phyloP scores from a whole-genome alignment of 2,329 filamentous ascomycete genomes.

The Lachnellula willkommii region DNA sequence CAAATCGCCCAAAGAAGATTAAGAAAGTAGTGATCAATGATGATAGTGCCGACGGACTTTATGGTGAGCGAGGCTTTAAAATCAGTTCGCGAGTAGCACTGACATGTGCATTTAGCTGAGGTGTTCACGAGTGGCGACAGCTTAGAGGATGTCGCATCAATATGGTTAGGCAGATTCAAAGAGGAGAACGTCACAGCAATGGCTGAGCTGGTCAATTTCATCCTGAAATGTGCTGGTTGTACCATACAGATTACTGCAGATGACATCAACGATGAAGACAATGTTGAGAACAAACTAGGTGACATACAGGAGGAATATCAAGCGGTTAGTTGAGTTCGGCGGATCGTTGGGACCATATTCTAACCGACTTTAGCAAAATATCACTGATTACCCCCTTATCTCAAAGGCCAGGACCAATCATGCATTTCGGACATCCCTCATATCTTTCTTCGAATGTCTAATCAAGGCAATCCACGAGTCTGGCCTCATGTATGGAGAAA shows the following conservation, averaged over 20 bases:
- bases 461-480: conserved; percentile 75
- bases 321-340: conserved; percentile 48
- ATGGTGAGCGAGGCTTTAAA: conserved; percentile 21
- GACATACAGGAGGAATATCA: conserved; percentile 89
- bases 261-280: conserved; percentile 86
- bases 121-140: conserved; percentile 56
- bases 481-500: conserved; percentile 67
- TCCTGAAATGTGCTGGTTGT: conserved; percentile 71
- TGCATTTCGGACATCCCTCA: conserved; percentile 71
- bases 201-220: conserved; percentile 61
- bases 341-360: not conserved
- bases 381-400: conserved; percentile 87
- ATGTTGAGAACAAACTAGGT: conserved; percentile 68
- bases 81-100: conserved; percentile 12
- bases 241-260: conserved; percentile 70
- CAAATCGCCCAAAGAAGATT: conserved; percentile 28
- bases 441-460: conserved; percentile 73
- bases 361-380: conserved; percentile 51
- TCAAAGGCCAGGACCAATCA: conserved; percentile 71
- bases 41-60: conserved; percentile 24
- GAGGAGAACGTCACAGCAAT: conserved; percentile 50
- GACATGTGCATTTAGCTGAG: conserved; percentile 43
- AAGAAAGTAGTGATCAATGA: conserved; percentile 43
- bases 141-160: conserved; percentile 51
- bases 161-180: conserved; percentile 56